Conservation (phyloP, 2,329 filamentous ascomycete genomes). For the Trichophyton rubrum region DNA sequence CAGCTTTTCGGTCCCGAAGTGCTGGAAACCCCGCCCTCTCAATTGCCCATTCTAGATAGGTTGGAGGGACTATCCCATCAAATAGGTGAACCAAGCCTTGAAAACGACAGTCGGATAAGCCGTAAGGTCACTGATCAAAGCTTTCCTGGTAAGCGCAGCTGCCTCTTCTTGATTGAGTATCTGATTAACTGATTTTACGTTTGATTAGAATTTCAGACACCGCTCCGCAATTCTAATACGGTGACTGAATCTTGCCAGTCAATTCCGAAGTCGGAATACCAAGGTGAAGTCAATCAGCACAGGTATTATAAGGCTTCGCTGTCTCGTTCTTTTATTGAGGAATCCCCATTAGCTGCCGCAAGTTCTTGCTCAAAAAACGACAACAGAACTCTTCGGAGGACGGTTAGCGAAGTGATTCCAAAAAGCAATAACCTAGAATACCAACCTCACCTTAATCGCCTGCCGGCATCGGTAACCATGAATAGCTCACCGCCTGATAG, state of each 20-base stretch:
- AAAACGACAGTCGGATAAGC: background rate
- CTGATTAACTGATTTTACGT: background rate
- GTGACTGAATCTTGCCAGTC: background rate
- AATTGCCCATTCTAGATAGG: background rate
- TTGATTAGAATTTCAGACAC: background rate
- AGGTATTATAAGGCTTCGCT: background rate
- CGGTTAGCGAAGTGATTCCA: background rate
- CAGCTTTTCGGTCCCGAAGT: background rate
- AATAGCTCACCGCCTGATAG: slow-evolving; percentile 2
- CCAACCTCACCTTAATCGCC: background rate
- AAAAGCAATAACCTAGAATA: background rate
- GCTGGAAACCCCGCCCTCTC: background rate
- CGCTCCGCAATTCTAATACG: background rate
- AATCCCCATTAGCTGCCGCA: background rate
- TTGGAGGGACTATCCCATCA: background rate
- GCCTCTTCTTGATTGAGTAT: too few relatives aligned
- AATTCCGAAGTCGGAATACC: background rate
- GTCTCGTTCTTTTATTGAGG: background rate
- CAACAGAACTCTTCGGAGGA: background rate
- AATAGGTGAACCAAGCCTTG: background rate
- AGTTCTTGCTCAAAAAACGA: too few relatives aligned
- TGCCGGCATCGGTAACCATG: slow-evolving; percentile 2
- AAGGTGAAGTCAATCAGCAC: background rate
- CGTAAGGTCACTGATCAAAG: background rate
- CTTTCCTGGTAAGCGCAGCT: background rate